These are phyloP conservation scores for Forsythia viridissima DNA, from an alignment of 257 asterid species.

Conservation along the genomic window DNA sequence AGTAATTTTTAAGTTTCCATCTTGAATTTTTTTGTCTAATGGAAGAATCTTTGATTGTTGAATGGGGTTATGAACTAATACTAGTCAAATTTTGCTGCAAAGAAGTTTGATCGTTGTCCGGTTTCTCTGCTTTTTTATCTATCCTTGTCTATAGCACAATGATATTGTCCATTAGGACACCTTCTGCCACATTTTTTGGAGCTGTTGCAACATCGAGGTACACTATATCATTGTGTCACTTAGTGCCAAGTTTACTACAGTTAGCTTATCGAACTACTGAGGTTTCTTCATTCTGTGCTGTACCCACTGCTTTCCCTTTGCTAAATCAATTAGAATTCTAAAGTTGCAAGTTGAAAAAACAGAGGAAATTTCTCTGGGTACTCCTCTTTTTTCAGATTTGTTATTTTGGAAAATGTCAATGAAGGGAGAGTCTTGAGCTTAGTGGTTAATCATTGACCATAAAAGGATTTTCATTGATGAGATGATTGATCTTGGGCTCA, in stretches of 20 bases:
- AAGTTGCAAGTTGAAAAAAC: constrained; percentile 3
- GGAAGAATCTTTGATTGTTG: neutral
- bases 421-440: neutral
- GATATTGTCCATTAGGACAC: neutral
- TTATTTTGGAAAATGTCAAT: neutral
- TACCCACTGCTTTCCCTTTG: neutral
- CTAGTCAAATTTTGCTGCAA: constrained; percentile 1
- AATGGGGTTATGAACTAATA: neutral
- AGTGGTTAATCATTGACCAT: neutral
- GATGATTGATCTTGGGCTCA: neutral
- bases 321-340: neutral
- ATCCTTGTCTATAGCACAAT: neutral
- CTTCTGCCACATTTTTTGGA: neutral
- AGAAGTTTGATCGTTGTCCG: neutral
- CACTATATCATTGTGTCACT: neutral
- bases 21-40: neutral
- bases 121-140: constrained; percentile 7
- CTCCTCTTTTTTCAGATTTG: neutral
- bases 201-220: neutral
- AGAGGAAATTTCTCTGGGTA: neutral
- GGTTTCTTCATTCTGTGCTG: constrained; percentile 1
- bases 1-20: neutral
- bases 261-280: constrained; percentile 12
- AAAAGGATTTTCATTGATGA: neutral
- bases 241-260: constrained; percentile 3